Evolutionary conservation across 495 filamentous ascomycete genomes (phyloP), one percentile per base, ranked within the genome.

Genomic region (Hypoxylon fragiforme): DNA sequence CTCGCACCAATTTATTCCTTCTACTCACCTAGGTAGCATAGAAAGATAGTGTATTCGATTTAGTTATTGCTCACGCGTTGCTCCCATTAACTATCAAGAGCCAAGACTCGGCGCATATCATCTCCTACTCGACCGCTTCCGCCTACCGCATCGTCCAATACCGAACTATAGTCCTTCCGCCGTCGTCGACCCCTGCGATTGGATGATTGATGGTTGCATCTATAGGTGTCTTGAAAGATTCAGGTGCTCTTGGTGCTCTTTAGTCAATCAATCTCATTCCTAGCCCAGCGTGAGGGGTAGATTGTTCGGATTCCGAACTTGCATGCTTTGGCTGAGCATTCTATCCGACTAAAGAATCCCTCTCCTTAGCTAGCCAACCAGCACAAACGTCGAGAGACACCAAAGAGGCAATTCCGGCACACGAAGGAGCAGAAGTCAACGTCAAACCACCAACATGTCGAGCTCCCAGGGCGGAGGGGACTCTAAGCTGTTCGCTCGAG

Each of bases 401-500:
- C 15, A 58, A 63, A 54, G 43, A 58, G 52, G 58, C 35, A 62
- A 62, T 48, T 53, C 58, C 58, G 58, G 53, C 47, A 38, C 46
- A 44, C 34, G 7, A 37, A 18, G 14, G 24, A 39, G 3, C 11
- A 47, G 30, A 43, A 51, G 36, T 50, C 48, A 43, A 34, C 40
- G 1, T 39, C 40, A 47, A 48, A 44, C 56, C 37, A 26, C 47
- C 74, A 83, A 60, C 57, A 92, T 91, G 76, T 69, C 76, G 85
- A 87, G 84, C 77, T 81, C 87, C 37, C 75, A 73, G 47, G 79
- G 82, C 71, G 90, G 88, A 73, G 89, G 91, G 73, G 94, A 98
- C 84, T 95, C 94, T 76, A 97, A 96, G 82, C 85, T 98, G 76
- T 99, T 99, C 80, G 92, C 95, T 62, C 86, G 95, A 77, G 94